These are phyloP conservation scores for Pseudohalonectria lignicola DNA, from an alignment of 2,329 filamentous ascomycete species.

Conservation along the genomic window DNA sequence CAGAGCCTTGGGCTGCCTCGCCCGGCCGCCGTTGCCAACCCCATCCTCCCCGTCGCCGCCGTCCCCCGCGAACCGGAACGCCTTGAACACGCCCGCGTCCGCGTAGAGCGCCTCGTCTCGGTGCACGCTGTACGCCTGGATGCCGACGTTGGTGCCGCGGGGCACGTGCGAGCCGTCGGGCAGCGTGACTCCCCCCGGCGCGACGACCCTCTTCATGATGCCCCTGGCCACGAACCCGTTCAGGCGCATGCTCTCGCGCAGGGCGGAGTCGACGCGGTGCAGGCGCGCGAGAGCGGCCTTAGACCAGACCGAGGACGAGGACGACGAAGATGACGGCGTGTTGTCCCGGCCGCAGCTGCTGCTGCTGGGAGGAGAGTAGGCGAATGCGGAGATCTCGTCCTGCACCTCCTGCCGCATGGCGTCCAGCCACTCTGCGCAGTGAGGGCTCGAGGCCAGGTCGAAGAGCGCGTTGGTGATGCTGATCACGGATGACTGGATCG, in stretches of 20 bases:
- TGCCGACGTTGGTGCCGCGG: conserved; percentile 20
- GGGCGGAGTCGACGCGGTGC: conserved; percentile 25
- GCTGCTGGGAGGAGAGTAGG: conserved; percentile 1
- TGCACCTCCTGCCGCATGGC: conserved; percentile 23
- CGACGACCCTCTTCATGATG: conserved; percentile 22
- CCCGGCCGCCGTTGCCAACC: too few species aligned
- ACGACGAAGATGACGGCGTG: not conserved
- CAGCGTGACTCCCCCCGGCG: conserved; percentile 18
- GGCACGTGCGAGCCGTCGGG: conserved; percentile 21
- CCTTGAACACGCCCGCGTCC: conserved; percentile 20
- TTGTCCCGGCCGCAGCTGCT: too few species aligned
- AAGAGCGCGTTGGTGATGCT: conserved; percentile 24
- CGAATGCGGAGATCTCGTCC: conserved; percentile 4
- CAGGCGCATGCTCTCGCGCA: conserved; percentile 29
- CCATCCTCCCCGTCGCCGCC: conserved; percentile 4
- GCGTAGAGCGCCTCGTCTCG: conserved; percentile 20
- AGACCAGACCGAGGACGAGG: conserved; percentile 14
- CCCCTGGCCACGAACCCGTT: conserved; percentile 24
- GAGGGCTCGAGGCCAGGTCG: conserved; percentile 19
- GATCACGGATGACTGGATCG: conserved; percentile 26
- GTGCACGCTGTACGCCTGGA: conserved; percentile 21
- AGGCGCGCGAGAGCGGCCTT: conserved; percentile 23
- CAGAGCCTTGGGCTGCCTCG: conserved; percentile 10
- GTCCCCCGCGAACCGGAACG: conserved; percentile 22
- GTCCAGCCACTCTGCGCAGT: conserved; percentile 11